Evolutionary conservation across 2,329 filamentous ascomycete genomes (phyloP), one percentile per base, ranked within the genome.

Genomic region (Blumeria hordei): DNA sequence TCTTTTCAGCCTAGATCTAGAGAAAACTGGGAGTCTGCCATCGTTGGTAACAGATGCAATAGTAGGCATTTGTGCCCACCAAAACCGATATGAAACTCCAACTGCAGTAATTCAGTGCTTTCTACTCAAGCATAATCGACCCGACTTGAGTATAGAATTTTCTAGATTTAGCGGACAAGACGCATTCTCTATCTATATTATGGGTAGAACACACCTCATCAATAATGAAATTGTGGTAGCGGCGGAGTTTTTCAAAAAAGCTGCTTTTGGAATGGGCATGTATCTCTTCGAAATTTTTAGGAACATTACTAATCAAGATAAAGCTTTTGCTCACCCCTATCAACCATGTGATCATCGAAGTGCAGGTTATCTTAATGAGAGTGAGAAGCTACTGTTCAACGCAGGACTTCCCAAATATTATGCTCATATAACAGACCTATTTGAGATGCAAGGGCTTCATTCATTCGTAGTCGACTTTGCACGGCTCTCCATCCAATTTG

Each of bases 401-500:
- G 77, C 78, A 55, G 92, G 90, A 1, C 73, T 88, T 43, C 76
- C 86, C 5, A 80, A 77, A 59, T 98, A 95, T 69, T 93, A 93
- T 67, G 79, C 82, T 44, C 92, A 98, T 66, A 77, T 96, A 53
- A 76, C 88, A 11, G 74, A 78, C 18, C 73, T 98, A 1, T 96
- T 85, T 64, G 88, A 95, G 65, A 77, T 77, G 61, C 76, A 78
- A 45, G 83, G 81, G 60, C 80, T 82, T 0, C 85, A 85, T 66
- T 83, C 85, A 1, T 85, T 83, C 62, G 85, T 93, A 43, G 77
- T 87, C 6, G 85, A 94, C 60, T 95, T 94, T 70, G 81, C 85
- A 41, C 76, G 79, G 41, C 71, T 88, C 28, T 81, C 85, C 6
- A 71, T 93, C 44, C 80, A 86, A 62, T 83, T 85, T 58, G 55